Conservation (phyloP, 192 early-diverging fungal genomes). For the Coemansia sp. region DNA sequence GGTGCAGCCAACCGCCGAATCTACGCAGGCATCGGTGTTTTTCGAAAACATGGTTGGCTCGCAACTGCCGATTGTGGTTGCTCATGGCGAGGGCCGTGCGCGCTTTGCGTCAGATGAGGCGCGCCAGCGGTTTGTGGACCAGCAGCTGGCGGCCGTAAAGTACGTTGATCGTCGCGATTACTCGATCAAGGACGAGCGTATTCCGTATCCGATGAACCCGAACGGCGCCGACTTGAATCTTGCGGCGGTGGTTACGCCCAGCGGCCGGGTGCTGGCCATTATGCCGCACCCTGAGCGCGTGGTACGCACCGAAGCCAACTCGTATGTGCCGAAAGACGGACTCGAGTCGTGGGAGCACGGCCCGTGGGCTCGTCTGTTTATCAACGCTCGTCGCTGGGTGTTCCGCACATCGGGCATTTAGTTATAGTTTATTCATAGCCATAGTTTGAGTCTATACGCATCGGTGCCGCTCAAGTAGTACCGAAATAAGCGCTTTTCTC, state of each 20-base stretch:
- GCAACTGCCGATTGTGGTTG: slow-evolving; percentile 87
- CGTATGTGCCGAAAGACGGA: slow-evolving; percentile 67
- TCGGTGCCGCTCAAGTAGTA: slow-evolving; percentile 96
- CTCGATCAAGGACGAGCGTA: slow-evolving; percentile 62
- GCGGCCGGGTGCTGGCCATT: slow-evolving; percentile 88
- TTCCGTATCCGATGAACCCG: slow-evolving; percentile 95
- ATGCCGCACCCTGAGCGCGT: slow-evolving; percentile 99
- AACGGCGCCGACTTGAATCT: slow-evolving; percentile 89
- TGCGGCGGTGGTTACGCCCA: slow-evolving; percentile 78
- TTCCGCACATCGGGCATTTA: slow-evolving; percentile 1
- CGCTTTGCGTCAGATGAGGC: slow-evolving; percentile 61
- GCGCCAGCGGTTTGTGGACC: slow-evolving; percentile 40
- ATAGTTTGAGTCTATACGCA: slow-evolving; percentile 81
- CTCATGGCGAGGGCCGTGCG: slow-evolving; percentile 96
- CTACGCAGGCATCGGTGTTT: slow-evolving; percentile 63
- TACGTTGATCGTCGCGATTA: slow-evolving; percentile 78
- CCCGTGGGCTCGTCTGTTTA: slow-evolving; percentile 92
- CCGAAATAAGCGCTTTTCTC: slow-evolving; percentile 84
- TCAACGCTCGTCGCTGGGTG: slow-evolving; percentile 91
- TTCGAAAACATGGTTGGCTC: slow-evolving; percentile 90
- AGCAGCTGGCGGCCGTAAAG: slow-evolving; percentile 64
- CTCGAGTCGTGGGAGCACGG: slow-evolving; percentile 54
- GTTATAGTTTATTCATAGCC: slow-evolving; percentile 18
- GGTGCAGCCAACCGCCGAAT: slow-evolving; percentile 50
- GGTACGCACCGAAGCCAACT: slow-evolving; percentile 80